Conservation (phyloP, 305 asterid genomes). For the Fraxinus dipetala region DNA sequence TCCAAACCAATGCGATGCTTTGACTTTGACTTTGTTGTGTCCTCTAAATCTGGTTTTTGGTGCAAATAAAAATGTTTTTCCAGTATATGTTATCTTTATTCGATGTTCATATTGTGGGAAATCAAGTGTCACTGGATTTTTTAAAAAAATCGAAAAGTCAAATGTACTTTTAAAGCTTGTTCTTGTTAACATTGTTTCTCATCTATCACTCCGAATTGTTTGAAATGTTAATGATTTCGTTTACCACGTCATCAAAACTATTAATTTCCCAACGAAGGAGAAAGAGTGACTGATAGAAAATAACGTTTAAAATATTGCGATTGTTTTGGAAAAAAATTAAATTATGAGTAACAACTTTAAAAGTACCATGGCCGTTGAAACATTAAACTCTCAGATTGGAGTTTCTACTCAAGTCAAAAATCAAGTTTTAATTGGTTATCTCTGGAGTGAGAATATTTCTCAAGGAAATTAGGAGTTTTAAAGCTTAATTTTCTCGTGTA, state of each 20-base stretch:
- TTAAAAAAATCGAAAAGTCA: too few relatives aligned
- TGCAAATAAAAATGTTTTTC: neutral
- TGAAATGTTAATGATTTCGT: neutral
- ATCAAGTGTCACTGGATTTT: neutral
- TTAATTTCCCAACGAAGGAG: neutral
- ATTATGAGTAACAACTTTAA: neutral
- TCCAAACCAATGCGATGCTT: neutral
- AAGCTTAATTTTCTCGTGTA: too few relatives aligned
- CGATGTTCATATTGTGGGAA: neutral
- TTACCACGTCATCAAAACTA: neutral
- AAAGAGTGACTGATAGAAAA: neutral
- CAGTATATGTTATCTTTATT: neutral
- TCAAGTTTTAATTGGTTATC: too few relatives aligned
- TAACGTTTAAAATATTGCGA: neutral
- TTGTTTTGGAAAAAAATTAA: too few relatives aligned
- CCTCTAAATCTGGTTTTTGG: neutral
- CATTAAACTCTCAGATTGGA: too few relatives aligned
- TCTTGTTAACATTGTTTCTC: neutral
- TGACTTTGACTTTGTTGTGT: neutral
- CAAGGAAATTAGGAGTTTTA: too few relatives aligned
- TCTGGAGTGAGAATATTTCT: too few relatives aligned
- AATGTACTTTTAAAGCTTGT: too few relatives aligned
- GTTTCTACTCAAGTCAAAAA: too few relatives aligned
- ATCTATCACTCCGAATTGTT: neutral
- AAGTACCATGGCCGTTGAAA: neutral